These are phyloP conservation scores for Blastobotrys illinoisensis DNA, from an alignment of 1,139 yeast genomes.

Conservation along the genomic window DNA sequence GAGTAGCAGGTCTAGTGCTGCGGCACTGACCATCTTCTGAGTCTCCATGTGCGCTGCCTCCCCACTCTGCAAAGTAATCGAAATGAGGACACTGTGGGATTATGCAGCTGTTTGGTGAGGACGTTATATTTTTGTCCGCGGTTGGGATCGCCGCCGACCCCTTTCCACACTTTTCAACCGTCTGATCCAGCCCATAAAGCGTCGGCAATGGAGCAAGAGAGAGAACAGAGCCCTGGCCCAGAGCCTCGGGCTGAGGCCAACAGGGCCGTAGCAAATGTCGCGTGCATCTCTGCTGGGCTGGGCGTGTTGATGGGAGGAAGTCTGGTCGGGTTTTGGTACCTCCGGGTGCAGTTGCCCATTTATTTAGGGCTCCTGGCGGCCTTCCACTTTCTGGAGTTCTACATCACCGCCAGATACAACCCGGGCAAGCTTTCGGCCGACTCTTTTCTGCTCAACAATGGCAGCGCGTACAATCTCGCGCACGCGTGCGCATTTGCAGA, in stretches of 20 bases:
- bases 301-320: constrained; percentile 20
- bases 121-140: not conserved
- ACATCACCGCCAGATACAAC: constrained; percentile 70
- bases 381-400: constrained; percentile 81
- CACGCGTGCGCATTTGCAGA: constrained; percentile 52
- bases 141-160: not conserved
- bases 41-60: constrained; percentile 1
- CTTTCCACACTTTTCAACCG: not conserved
- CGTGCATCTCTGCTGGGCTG: constrained; percentile 37
- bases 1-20: constrained; percentile 54
- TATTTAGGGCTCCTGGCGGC: constrained; percentile 50
- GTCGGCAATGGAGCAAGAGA: not conserved
- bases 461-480: constrained; percentile 58
- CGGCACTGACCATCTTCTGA: constrained; percentile 38
- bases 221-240: not conserved
- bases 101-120: not conserved
- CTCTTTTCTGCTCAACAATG: constrained; percentile 74
- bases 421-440: constrained; percentile 59
- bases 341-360: constrained; percentile 36
- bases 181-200: not conserved
- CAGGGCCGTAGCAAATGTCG: constrained; percentile 28
- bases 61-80: not conserved
- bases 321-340: constrained; percentile 1
- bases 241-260: not conserved
- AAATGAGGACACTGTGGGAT: not conserved